phyloP scores from a whole-genome alignment of 108 stramenopile genomes.

The Mayamaea pseudoterrestris region DNA sequence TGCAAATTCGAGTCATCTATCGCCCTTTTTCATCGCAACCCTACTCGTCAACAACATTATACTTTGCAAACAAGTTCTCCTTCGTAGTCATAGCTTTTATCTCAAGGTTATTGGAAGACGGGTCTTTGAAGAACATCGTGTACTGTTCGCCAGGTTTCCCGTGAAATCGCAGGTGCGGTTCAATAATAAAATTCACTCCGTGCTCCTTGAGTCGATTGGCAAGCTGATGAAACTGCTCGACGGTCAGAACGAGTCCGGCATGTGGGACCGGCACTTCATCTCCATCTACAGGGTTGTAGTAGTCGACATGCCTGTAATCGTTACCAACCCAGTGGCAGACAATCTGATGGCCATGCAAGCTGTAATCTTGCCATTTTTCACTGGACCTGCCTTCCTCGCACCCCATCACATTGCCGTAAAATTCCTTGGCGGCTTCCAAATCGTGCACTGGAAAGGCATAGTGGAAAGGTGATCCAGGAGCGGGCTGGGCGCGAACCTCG shows the following conservation, averaged over 20 bases:
- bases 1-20: too few relatives aligned
- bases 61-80: slow-evolving; percentile 93
- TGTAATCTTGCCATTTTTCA: slow-evolving; percentile 94
- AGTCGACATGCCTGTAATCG: slow-evolving; percentile 89
- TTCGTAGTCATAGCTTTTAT: slow-evolving; percentile 96
- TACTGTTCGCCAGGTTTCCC: slow-evolving; percentile 91
- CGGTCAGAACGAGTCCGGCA: slow-evolving; percentile 86
- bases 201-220: slow-evolving; percentile 59
- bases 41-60: slow-evolving; percentile 73
- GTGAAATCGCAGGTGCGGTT: slow-evolving; percentile 89
- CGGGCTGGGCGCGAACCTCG: slow-evolving; percentile 48
- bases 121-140: slow-evolving; percentile 96
- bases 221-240: slow-evolving; percentile 74
- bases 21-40: not conserved
- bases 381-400: slow-evolving; percentile 83
- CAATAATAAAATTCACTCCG: slow-evolving; percentile 81
- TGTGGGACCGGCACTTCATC: slow-evolving; percentile 98
- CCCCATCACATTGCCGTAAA: slow-evolving; percentile 84
- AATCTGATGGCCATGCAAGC: slow-evolving; percentile 91
- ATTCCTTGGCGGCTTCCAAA: slow-evolving; percentile 75
- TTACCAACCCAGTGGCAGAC: slow-evolving; percentile 89
- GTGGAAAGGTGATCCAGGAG: slow-evolving; percentile 87
- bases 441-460: slow-evolving; percentile 96
- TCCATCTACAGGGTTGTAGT: slow-evolving; percentile 97
- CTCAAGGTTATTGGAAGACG: slow-evolving; percentile 92